Percentiles rank a stretch among this genome's conserved stretches.
phyloP scores from a whole-genome alignment of 2,329 filamentous ascomycete genomes.

The Ceratocystis ficicola region DNA sequence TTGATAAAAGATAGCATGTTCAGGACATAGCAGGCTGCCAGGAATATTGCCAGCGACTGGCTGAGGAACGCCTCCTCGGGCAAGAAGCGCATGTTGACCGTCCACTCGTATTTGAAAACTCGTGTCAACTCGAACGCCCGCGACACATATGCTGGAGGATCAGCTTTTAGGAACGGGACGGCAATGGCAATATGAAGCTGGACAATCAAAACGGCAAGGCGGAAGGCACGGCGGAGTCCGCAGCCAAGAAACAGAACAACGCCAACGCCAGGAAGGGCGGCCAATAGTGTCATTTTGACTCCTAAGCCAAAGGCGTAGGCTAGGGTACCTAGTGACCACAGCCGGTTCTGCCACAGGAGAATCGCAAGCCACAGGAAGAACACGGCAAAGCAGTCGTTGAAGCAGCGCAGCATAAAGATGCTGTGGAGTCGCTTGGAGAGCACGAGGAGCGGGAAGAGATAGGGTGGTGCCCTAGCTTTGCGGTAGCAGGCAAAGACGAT shows the following conservation, averaged over 20 bases:
- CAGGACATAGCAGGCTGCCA: conserved; percentile 53
- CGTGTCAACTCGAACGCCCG: conserved; percentile 84
- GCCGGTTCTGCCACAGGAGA: conserved; percentile 58
- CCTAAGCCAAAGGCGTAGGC: conserved; percentile 69
- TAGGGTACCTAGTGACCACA: conserved; percentile 61
- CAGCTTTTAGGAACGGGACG: conserved; percentile 55
- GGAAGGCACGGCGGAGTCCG: conserved; percentile 57
- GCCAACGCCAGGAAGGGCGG: conserved; percentile 70
- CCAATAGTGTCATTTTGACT: conserved; percentile 88
- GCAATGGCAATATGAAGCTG: conserved; percentile 62
- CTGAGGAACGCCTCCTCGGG: conserved; percentile 67
- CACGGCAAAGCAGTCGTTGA: conserved; percentile 88
- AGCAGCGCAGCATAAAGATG: conserved; percentile 81
- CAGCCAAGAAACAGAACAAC: conserved; percentile 62
- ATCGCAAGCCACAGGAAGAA: conserved; percentile 76
- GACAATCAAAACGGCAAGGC: conserved; percentile 56
- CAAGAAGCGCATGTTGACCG: conserved; percentile 97
- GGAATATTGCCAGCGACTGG: conserved; percentile 50
- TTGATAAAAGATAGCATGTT: conserved; percentile 56
- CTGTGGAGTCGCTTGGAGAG: conserved; percentile 88
- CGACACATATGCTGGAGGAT: conserved; percentile 59
- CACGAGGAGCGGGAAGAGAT: conserved; percentile 72
- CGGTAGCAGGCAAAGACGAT: conserved; percentile 76
- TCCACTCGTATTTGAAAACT: conserved; percentile 94
- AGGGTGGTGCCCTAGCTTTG: conserved; percentile 66